Conservation (phyloP, 495 filamentous ascomycete genomes). For the Podospora bellae-mahoneyi region DNA sequence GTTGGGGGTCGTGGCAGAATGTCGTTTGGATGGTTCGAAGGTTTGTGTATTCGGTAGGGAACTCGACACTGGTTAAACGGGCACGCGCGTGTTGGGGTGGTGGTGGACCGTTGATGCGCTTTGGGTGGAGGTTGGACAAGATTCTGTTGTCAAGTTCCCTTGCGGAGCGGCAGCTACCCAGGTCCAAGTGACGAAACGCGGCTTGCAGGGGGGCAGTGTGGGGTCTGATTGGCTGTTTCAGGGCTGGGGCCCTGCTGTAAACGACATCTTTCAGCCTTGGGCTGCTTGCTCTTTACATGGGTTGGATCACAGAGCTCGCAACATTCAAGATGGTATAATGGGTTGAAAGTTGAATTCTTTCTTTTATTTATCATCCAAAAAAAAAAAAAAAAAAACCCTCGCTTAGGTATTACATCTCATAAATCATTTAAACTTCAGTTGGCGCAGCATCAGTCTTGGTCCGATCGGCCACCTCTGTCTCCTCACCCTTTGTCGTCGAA, state of each 20-base stretch:
- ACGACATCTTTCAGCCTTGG: not conserved
- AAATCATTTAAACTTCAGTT: constrained; percentile 33
- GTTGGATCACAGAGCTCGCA: not conserved
- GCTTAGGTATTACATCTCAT: constrained; percentile 1
- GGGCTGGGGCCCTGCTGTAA: not conserved
- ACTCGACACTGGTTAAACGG: not conserved
- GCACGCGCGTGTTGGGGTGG: not conserved
- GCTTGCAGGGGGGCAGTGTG: constrained; percentile 8
- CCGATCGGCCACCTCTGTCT: constrained; percentile 20
- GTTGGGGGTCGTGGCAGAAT: constrained; percentile 2
- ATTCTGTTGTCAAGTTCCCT: not conserved
- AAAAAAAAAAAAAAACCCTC: constrained; percentile 4
- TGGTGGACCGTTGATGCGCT: not conserved
- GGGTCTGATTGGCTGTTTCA: not conserved
- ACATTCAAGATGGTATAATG: not conserved
- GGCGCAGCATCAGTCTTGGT: constrained; percentile 38
- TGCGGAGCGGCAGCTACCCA: not conserved
- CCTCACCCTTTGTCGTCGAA: constrained; percentile 28
- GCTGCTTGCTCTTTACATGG: not conserved
- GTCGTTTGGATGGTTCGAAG: not conserved
- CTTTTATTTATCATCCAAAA: not conserved
- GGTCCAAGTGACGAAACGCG: constrained; percentile 16
- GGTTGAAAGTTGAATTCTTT: not conserved
- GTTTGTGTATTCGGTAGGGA: not conserved
- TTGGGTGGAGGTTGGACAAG: not conserved